Conservation (phyloP, 306 rosid genomes). For the Geum urbanum region DNA sequence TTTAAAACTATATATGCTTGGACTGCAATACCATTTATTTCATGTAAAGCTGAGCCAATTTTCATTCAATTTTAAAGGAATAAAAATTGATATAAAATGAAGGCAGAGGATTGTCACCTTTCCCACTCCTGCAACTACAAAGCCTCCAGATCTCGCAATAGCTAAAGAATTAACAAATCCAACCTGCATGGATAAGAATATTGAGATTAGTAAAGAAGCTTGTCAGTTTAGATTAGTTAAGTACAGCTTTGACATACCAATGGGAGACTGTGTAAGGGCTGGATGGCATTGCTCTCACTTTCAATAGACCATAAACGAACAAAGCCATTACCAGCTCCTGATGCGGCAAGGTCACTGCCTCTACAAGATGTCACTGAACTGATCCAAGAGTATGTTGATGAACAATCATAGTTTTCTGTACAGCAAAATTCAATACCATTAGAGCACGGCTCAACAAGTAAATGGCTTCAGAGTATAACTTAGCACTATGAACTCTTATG, state of each 20-base stretch:
- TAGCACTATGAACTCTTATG: neutral
- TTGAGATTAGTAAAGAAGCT: neutral
- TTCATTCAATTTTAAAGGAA: neutral
- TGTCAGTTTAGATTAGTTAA: neutral
- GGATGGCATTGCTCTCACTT: slow-evolving; percentile 58
- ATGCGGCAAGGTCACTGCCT: slow-evolving; percentile 88
- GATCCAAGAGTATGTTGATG: slow-evolving; percentile 73
- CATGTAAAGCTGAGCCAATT: neutral
- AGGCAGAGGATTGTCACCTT: slow-evolving; percentile 45
- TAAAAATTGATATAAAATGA: neutral
- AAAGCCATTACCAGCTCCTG: slow-evolving; percentile 92
- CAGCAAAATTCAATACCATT: slow-evolving; percentile 18
- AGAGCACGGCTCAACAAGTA: neutral
- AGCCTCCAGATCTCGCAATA: slow-evolving; percentile 77
- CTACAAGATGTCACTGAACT: slow-evolving; percentile 74
- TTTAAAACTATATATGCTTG: neutral
- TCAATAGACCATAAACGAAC: slow-evolving; percentile 72
- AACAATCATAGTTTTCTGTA: slow-evolving; percentile 56
- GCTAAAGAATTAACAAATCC: slow-evolving; percentile 93
- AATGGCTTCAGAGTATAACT: neutral
- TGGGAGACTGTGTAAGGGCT: slow-evolving; percentile 54
- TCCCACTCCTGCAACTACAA: slow-evolving; percentile 86
- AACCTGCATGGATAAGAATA: slow-evolving; percentile 47
- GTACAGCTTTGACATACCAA: slow-evolving; percentile 59
- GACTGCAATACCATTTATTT: neutral